Base-by-base conservation (phyloP, 1,284 basidiomycete genomes). In the Malassezia yamatoensis region DNA sequence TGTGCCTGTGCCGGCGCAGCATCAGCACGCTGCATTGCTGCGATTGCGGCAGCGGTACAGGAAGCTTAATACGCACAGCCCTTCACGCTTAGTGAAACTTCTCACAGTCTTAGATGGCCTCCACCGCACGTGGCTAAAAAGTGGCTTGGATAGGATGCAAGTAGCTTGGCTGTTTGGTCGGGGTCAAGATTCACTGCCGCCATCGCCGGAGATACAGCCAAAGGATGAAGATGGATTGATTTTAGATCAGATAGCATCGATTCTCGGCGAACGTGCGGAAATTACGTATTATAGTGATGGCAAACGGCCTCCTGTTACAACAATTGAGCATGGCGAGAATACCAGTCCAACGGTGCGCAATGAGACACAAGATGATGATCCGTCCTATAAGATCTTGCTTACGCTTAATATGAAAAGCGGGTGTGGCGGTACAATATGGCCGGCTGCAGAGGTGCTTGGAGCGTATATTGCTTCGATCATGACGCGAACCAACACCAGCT, bases 391-490 rank as follows among this genome's bases (percentile, higher is more conserved):
- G 12, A 45, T 54, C 6, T 38, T 21, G 32, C 79, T 88, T 41
- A 76, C 78, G 34, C 80, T 89, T 2, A 87, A 90, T 70, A 83
- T 87, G 32, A 81, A 83, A 39, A 86, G 85, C 20, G 90, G 90
- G 2, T 94, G 90, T 72, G 90, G 90, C 13, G 90, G 90, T 0
- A 82, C 90, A 45, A 84, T 88, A 11, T 94, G 90, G 90, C 88
- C 88, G 4, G 86, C 90, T 12, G 90, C 89, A 60, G 83, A 90
- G 81, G 89, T 90, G 61, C 60, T 79, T 69, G 60, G 59, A 15
- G 57, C 61, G 18, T 69, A 66, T 61, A 60, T 65, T 51, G 58
- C 67, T 36, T 56, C 58, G 8, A 54, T 50, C 32, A 62, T 60
- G 44, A 58, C 56, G 11, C 49, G 51, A 4, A 37, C 36, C 15